Evolutionary conservation across 169 alveolate genomes (phyloP), one percentile per base, ranked within the genome.

Genomic region (Plasmodium vivax): DNA sequence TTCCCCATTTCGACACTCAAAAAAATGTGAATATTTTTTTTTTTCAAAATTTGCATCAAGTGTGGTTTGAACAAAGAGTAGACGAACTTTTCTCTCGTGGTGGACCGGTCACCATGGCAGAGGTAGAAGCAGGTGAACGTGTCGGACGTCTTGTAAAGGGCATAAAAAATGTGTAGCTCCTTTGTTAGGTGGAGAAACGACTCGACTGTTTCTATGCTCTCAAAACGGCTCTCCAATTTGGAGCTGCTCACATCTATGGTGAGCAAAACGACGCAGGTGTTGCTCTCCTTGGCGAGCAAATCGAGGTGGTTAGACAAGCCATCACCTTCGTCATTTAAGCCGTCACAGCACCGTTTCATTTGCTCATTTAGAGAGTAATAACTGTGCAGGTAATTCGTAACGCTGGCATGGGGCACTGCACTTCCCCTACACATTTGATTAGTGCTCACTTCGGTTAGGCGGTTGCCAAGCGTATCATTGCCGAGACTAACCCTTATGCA

Each of bases 1-100:
- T 88, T 88, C 34, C 83, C 72, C 27, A 88, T 79, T 88, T 88
- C 94, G 30, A 79, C 54, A 88, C 90, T 79, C 19, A 88, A 62
- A 77, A 88, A 88, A 41, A 88, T 80, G 5, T n/a, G 14, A 38
- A 80, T 88, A 43, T 88, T 88, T 51, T 80, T 51, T 88, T 80
- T 88, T 88, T 88, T 88, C 45, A 88, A 80, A 27, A 56, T 51
- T 80, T 88, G 77, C 2, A 88, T 62, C n/a, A 88, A 10, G 16
- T 80, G 32, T 2, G 94, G 83, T 73, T 88, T 88, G 45, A 79
- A 88, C 9, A 88, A 43, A 14, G 94, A 88, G 51, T 88, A 88
- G 2, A 80, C 56, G n/a, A 88, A 88, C 79, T 88, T 88, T 36
- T 88, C 88, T 88, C 72, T 88, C 43, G 81, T 74, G n/a, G 16